Conservation (phyloP, 495 filamentous ascomycete species). For the Penicillium ochrochloron region DNA sequence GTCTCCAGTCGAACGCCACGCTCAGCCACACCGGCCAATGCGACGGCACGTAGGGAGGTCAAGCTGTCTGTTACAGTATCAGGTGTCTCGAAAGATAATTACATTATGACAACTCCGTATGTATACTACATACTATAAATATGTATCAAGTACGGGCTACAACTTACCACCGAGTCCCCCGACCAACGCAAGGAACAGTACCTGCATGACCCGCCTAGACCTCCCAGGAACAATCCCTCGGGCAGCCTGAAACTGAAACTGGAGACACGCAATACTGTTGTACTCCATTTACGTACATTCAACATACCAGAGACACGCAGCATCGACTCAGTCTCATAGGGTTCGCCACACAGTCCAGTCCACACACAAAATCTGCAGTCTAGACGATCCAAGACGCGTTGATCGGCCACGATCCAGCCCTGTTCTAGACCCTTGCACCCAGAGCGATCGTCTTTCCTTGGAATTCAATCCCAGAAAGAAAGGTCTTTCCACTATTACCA, state of each 20-base stretch:
- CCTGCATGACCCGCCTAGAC: neutral
- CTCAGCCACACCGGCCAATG: slow-evolving; percentile 14
- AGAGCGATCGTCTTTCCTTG: neutral
- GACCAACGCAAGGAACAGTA: neutral
- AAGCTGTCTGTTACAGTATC: neutral
- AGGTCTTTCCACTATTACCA: neutral
- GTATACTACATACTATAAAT: too few species aligned
- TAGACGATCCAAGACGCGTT: neutral
- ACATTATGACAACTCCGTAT: neutral
- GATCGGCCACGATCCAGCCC: neutral
- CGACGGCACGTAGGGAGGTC: neutral
- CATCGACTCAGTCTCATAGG: neutral
- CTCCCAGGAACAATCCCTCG: neutral
- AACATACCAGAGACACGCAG: slow-evolving; percentile 1
- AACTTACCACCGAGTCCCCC: neutral
- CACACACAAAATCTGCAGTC: neutral
- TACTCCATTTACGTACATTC: neutral
- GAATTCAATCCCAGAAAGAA: too few species aligned
- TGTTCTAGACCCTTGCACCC: neutral
- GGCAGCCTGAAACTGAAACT: neutral
- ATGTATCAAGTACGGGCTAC: neutral
- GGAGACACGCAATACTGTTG: neutral
- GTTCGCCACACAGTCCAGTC: slow-evolving; percentile 2
- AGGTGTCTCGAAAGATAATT: slow-evolving; percentile 10
- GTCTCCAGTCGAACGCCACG: slow-evolving; percentile 16